Conservation (phyloP, 2,329 filamentous ascomycete genomes). For the Ophiostoma pallidulum region DNA sequence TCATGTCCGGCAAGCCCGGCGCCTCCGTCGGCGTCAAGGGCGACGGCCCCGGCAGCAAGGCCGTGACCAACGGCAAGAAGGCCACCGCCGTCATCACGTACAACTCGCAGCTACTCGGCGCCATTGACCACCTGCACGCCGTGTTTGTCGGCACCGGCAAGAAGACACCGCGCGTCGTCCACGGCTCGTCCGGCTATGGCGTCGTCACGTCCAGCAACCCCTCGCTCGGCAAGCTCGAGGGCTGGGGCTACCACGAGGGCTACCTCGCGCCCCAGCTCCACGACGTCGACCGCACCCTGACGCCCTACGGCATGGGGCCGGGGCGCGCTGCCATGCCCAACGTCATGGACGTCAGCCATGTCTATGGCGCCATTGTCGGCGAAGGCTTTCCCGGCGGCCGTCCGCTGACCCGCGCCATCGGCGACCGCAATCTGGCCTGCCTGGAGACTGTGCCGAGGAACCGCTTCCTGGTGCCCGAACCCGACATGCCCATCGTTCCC, state of each 20-base stretch:
- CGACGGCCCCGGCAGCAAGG: slow-evolving; percentile 40
- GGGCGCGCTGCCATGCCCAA: slow-evolving; percentile 75
- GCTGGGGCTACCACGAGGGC: slow-evolving; percentile 71
- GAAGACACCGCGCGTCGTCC: slow-evolving; percentile 68
- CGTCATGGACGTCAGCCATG: slow-evolving; percentile 81
- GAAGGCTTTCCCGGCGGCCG: slow-evolving; percentile 80
- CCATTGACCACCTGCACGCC: slow-evolving; percentile 71
- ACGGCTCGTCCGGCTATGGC: slow-evolving; percentile 71
- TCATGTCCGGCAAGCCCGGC: slow-evolving; percentile 71
- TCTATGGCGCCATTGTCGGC: slow-evolving; percentile 72
- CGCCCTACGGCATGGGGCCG: slow-evolving; percentile 67
- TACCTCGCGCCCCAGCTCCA: slow-evolving; percentile 68
- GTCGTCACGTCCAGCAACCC: slow-evolving; percentile 77
- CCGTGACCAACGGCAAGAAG: slow-evolving; percentile 44
- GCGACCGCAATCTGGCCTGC: slow-evolving; percentile 69
- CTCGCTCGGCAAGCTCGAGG: slow-evolving; percentile 61
- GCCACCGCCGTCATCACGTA: slow-evolving; percentile 72
- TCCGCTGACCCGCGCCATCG: slow-evolving; percentile 63
- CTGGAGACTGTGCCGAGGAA: slow-evolving; percentile 46
- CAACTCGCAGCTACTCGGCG: slow-evolving; percentile 70
- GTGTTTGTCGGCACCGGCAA: slow-evolving; percentile 55
- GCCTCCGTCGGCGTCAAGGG: slow-evolving; percentile 30
- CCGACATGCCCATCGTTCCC: slow-evolving; percentile 69
- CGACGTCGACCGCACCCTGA: slow-evolving; percentile 63
- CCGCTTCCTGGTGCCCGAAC: slow-evolving; percentile 50